Conservation (phyloP, 1,284 basidiomycete species). For the Naganishia sp. region DNA sequence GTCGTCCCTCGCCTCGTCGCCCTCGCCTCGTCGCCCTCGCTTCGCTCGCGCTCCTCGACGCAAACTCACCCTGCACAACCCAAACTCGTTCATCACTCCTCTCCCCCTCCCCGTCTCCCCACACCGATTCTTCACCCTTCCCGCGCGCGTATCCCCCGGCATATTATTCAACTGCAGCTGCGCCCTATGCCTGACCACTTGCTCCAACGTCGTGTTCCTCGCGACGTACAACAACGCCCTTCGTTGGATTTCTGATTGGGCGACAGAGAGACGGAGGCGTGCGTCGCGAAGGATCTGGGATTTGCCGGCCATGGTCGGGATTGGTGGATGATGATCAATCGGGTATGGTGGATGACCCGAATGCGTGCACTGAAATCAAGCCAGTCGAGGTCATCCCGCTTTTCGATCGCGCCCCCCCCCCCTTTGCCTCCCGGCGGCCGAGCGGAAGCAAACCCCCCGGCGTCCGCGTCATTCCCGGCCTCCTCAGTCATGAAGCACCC, state of each 20-base stretch:
- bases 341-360: too few relatives aligned
- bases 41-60: neutral
- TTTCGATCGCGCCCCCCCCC: too few relatives aligned
- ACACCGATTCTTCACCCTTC: conserved; percentile 85
- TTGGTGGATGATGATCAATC: neutral
- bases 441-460: neutral
- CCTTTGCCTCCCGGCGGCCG: neutral
- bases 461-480: too few relatives aligned
- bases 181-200: conserved; percentile 89
- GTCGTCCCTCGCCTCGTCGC: neutral
- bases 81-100: conserved; percentile 86
- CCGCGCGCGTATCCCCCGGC: conserved; percentile 75
- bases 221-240: conserved; percentile 87
- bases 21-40: neutral
- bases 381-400: too few relatives aligned
- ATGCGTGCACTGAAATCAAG: too few relatives aligned
- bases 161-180: conserved; percentile 91
- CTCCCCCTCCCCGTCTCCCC: conserved; percentile 78
- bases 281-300: conserved; percentile 49
- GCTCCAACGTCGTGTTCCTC: conserved; percentile 77
- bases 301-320: conserved; percentile 39
- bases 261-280: conserved; percentile 50
- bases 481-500: neutral
- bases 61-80: conserved; percentile 74
- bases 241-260: conserved; percentile 73